Base-by-base conservation (phyloP, 2,329 filamentous ascomycete species). In the Colletotrichum tropicale region DNA sequence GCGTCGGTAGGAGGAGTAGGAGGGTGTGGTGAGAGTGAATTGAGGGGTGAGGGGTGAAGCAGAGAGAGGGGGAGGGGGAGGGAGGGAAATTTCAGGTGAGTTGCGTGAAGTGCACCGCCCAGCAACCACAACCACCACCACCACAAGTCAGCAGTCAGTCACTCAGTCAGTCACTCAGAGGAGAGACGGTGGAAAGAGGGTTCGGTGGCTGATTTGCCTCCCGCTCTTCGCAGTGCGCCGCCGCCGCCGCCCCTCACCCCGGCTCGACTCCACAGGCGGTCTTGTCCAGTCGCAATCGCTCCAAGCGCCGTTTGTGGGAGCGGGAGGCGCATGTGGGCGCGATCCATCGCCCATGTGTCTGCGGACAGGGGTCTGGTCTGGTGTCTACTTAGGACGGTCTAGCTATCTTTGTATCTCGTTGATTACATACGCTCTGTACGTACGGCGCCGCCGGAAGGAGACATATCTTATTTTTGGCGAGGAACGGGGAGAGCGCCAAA, bases 261-360 rank as follows among this genome's bases (percentile, higher is more conserved):
- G 55, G 65, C 4, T 8, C 36, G 15, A 18, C 56, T 21, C 26
- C 16, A 61, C 58, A 18, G 28, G 28, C 28, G 56, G 21, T 66
- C 56, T 32, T 48, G 71, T 30, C 66, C 66, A 70, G 71, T 70
- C 71, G 60, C 66, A 60, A 74, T 74, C 66, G 66, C 71, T 71
- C 71, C 71, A 71, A 74, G 71, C 71, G 71, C 71, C 71, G 66
- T 74, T 70, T 16, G 61, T 48, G 38, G 60, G 66, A 58, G 65
- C 66, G 66, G 71, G 66, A 70, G 67, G 71, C 71, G 71, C 67
- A 71, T 74, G 66, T 74, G 66, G 71, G 71, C 58, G 48, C 58
- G 66, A 70, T 65, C 71, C 66, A 43, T 32, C 34, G 48, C 18
- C 66, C 66, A 71, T 74, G 71, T 74, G 71, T 34, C 58, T 55